Evolutionary conservation across 305 asterid genomes (phyloP), one percentile per base, ranked within the genome.

Genomic region (Rubia tinctorum): DNA sequence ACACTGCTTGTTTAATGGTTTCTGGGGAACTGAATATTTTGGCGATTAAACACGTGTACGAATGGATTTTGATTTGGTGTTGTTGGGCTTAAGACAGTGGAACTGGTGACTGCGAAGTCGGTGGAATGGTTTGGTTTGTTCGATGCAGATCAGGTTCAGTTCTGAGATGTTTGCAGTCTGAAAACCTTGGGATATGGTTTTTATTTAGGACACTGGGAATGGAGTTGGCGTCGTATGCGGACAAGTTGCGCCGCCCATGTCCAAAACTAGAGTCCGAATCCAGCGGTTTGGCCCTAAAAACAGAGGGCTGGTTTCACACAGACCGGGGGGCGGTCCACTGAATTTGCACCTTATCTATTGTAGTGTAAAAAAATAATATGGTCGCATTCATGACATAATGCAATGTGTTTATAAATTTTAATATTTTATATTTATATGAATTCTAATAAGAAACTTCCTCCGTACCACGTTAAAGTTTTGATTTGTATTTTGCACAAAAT

Each of bases 251-350:
- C 67, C 66, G 66, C 66, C 58, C n/a, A 25, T 9, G 51, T 39
- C 27, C 2, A 12, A 37, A 65, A 65, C 69, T 37, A 18, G 51
- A 39, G 69, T 2, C 69, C 12, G 45, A 66, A 39, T 64, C 51
- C 69, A 18, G 8, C 30, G 8, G 69, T 66, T 66, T 62, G 8
- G 44, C 23, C 49, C 18, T 14, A 1, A n/a, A 63, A 63, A 63
- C 68, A 14, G 68, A 34, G 68, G 44, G 68, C 68, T 63, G 68
- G 67, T 18, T 42, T 45, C 53, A 1, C 53, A 10, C 59, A 53
- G 22, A 8, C 7, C 7, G 45, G 3, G 34, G 34, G 34, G 34
- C 34, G 34, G 3, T 30, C 34, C 34, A 30, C 34, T 30, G 34
- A 30, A 30, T 30, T 30, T 30, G 34, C 1, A 1, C 34, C 34